Evolutionary conservation across 208 protist genomes (phyloP).

Genomic region (Crithidia mellificae): DNA sequence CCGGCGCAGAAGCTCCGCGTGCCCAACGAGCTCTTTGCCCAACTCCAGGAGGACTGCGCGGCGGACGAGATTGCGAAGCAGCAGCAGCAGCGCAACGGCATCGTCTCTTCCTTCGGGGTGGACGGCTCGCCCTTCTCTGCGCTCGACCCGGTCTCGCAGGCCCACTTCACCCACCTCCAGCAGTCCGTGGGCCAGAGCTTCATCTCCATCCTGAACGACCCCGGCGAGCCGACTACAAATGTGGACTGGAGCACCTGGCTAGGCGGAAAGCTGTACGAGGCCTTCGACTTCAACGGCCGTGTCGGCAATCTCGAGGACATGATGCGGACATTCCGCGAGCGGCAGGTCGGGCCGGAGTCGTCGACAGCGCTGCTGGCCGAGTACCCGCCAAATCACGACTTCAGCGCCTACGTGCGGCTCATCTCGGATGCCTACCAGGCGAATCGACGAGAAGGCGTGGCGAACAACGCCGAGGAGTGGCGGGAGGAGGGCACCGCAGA

Average conservation of each 20-base stretch:
- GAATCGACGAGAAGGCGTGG: slow-evolving; percentile 59
- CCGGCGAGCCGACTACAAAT: slow-evolving; percentile 35
- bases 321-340: slow-evolving; percentile 17
- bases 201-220: slow-evolving; percentile 90
- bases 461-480: slow-evolving; percentile 32
- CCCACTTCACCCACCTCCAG: slow-evolving; percentile 73
- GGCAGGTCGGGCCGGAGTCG: slow-evolving; percentile 36
- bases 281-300: slow-evolving; percentile 59
- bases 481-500: slow-evolving; percentile 11
- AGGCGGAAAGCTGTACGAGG: slow-evolving; percentile 62
- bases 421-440: slow-evolving; percentile 66
- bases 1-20: slow-evolving; percentile 25
- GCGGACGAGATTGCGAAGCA: slow-evolving; percentile 28
- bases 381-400: slow-evolving; percentile 49
- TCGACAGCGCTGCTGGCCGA: slow-evolving; percentile 47
- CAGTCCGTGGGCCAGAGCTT: slow-evolving; percentile 87
- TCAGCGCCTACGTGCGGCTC: slow-evolving; percentile 67
- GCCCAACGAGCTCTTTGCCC: slow-evolving; percentile 36
- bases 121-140: slow-evolving; percentile 45
- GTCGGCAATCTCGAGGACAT: slow-evolving; percentile 30
- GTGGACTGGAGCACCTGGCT: slow-evolving; percentile 71
- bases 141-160: slow-evolving; percentile 65
- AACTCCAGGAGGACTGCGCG: slow-evolving; percentile 49
- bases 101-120: slow-evolving; percentile 15
- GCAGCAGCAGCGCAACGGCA: slow-evolving; percentile 1